Base-by-base conservation (phyloP, 192 early-diverging fungal genomes). In the Cetraspora pellucida region DNA sequence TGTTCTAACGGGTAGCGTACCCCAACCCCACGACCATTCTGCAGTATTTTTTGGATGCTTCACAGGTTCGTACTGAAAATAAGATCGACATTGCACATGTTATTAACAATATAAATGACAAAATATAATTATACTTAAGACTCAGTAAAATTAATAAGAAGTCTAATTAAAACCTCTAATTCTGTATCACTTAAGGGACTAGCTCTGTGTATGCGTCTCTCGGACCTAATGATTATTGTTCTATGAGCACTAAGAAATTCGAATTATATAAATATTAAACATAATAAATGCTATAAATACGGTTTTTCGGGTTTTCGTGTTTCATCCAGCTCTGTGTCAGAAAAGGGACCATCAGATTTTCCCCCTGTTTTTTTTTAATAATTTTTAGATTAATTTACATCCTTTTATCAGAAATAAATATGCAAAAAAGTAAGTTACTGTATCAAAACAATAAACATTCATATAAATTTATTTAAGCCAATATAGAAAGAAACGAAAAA, bases 21-120 rank as follows among this genome's bases (percentile, higher is more conserved):
- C 91, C 93, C 93, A 94, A 19, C 85, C 83, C 93, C 93, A 94
- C 14, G 83, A 84, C 91, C 91, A 94, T 30, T 85, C 89, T 37
- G 79, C 79, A 19, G 79, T 70, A 27, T 76, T 23, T 30, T 46
- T 54, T 21, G 49, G 16, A 49, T 49, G 75, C 10, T 64, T 76
- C 21, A 50, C 50, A 43, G 45, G 28, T 1, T 52, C 63, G 52
- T 67, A 64, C 52, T 50, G 23, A 19, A 52, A 31, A 57, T 28
- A 52, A 28, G 7, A 13, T 27, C 9, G 16, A 49, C 10, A 5
- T 71, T n/a, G 21, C 10, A 27, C n/a, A 57, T 14, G 45, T 9
- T 0, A 25, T 17, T 30, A 23, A 27, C 19, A 17, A 9, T 30
- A 17, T 8, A 52, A 23, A 57, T 27, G 16, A 27, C 21, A 11